phyloP scores from a whole-genome alignment of 2,329 filamentous ascomycete species.

The Aureobasidium sp. region DNA sequence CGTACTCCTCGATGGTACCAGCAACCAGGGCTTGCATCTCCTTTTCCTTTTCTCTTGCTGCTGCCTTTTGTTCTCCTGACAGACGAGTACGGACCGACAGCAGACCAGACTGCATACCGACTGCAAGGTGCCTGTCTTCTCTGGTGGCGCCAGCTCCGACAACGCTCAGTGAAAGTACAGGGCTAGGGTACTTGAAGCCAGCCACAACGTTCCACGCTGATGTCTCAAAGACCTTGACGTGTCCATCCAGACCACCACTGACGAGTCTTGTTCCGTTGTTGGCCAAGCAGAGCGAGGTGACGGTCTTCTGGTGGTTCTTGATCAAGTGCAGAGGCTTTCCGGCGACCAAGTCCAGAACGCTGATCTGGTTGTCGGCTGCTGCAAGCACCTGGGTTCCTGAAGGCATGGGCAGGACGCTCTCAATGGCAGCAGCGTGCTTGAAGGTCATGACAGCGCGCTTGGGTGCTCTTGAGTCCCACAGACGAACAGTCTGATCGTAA shows the following conservation, averaged over 20 bases:
- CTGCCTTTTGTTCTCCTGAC: slow-evolving; percentile 69
- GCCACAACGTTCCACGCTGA: slow-evolving; percentile 93
- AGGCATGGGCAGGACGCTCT: slow-evolving; percentile 77
- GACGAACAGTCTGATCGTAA: slow-evolving; percentile 85
- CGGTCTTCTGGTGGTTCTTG: slow-evolving; percentile 94
- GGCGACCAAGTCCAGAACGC: slow-evolving; percentile 84
- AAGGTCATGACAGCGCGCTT: slow-evolving; percentile 73
- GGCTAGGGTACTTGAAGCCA: slow-evolving; percentile 84
- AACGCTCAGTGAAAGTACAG: slow-evolving; percentile 75
- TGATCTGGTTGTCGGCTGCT: slow-evolving; percentile 76
- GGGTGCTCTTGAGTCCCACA: slow-evolving; percentile 83
- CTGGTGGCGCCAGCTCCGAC: slow-evolving; percentile 57
- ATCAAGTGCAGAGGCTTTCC: slow-evolving; percentile 80
- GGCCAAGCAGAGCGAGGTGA: slow-evolving; percentile 76
- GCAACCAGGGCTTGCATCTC: slow-evolving; percentile 76
- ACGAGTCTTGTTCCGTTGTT: slow-evolving; percentile 73
- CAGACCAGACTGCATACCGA: slow-evolving; percentile 91
- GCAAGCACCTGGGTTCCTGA: slow-evolving; percentile 81
- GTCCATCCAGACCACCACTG: slow-evolving; percentile 83
- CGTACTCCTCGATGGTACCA: slow-evolving; percentile 67
- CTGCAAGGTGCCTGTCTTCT: slow-evolving; percentile 86
- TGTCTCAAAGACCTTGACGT: slow-evolving; percentile 95
- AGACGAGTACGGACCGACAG: slow-evolving; percentile 84
- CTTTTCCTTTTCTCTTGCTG: slow-evolving; percentile 66
- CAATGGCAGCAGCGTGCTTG: slow-evolving; percentile 83